A percentile compares a stretch with the other conserved stretches of the same genome.
Evolutionary conservation across 2,329 filamentous ascomycete genomes (phyloP).

Genomic region (Pseudogymnoascus sp.): DNA sequence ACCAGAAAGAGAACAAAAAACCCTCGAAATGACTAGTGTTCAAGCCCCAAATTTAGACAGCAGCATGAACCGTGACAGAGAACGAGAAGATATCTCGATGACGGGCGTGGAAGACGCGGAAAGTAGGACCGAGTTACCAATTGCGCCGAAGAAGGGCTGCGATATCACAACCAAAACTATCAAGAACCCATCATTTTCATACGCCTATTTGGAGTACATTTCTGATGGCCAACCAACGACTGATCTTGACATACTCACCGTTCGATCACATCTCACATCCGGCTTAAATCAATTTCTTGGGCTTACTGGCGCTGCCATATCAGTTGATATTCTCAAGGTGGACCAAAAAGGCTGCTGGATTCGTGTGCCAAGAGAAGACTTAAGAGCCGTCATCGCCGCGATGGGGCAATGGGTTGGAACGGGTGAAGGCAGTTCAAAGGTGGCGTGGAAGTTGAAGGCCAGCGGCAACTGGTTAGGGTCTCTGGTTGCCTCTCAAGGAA

Average conservation of each 20-base stretch:
- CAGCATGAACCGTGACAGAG: not conserved
- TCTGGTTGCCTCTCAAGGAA: constrained; percentile 41
- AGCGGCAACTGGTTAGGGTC: constrained; percentile 60
- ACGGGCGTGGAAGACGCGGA: not conserved
- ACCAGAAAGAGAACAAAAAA: not conserved
- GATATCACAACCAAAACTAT: constrained; percentile 49
- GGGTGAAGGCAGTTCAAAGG: constrained; percentile 28
- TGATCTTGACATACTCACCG: constrained; percentile 55
- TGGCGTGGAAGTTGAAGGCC: constrained; percentile 46
- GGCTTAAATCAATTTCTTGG: constrained; percentile 67
- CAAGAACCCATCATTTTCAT: constrained; percentile 48
- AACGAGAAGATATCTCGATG: constrained; percentile 8
- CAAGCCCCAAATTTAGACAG: not conserved
- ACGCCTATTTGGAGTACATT: constrained; percentile 43
- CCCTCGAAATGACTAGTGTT: not conserved
- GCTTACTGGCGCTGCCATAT: constrained; percentile 57
- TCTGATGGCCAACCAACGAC: constrained; percentile 16
- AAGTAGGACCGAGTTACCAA: not conserved
- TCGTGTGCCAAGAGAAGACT: constrained; percentile 55
- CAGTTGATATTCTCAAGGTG: constrained; percentile 64
- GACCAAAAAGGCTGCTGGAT: constrained; percentile 54
- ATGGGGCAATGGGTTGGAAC: constrained; percentile 58
- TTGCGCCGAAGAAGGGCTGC: constrained; percentile 26
- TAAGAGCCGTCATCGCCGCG: constrained; percentile 55
- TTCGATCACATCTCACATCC: constrained; percentile 55